Evolutionary conservation across 768 basidiomycete species (phyloP).

Genomic region (Rhizopogon sp.): DNA sequence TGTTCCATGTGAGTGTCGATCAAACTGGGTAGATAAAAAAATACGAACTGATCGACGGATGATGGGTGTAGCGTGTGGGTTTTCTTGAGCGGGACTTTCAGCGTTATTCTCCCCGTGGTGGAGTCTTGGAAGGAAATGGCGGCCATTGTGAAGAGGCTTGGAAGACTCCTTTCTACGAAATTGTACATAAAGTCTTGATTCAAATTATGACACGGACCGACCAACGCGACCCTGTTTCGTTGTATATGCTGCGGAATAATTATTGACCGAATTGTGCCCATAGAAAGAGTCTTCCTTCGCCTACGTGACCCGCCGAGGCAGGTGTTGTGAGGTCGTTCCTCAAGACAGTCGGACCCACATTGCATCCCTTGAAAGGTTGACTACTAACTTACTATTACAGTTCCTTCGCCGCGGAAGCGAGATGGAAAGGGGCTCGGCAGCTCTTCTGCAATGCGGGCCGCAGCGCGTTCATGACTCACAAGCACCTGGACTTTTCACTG

Average conservation of each 20-base stretch:
- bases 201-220: neutral
- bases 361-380: no score
- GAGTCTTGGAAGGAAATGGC: slow-evolving; percentile 24
- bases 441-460: no score
- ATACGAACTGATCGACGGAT: neutral
- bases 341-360: no score
- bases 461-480: no score
- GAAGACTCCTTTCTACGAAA: neutral
- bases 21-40: neutral
- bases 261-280: no score
- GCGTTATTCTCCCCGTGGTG: slow-evolving; percentile 24
- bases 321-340: no score
- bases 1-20: slow-evolving; percentile 24
- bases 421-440: no score
- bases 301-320: no score
- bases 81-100: slow-evolving; percentile 22
- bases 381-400: no score
- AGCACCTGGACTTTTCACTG: no score
- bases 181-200: neutral
- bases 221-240: neutral
- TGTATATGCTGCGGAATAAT: neutral
- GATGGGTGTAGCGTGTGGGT: slow-evolving; percentile 22
- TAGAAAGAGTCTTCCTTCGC: no score
- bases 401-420: no score
- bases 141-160: slow-evolving; percentile 9